Evolutionary conservation across 345 rosid species (phyloP), one percentile per base, ranked within the genome.

Genomic region (Moricandia moricandioides): DNA sequence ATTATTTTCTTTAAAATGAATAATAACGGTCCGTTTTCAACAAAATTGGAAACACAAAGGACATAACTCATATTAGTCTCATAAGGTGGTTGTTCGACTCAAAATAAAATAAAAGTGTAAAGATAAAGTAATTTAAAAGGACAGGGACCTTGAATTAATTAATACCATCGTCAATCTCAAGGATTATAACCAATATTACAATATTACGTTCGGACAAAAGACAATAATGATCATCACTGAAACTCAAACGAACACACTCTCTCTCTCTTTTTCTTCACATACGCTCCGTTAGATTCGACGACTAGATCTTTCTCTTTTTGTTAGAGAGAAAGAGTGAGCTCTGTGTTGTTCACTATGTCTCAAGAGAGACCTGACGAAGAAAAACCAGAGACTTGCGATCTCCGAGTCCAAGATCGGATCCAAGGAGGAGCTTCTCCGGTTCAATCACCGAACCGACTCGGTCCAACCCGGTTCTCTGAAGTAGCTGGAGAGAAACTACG

Each of bases 381-480:
- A 30, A 75, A 73, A 43, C 63, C 52, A 3, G 76, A 76, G 61
- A 60, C 65, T 59, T 34, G 11, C 29, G 65, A 74, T 57, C 24
- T 21, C 14, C 81, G 82, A 33, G 52, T 78, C 18, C 74, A 71
- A 54, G 85, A 83, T 71, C 71, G 82, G 74, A 73, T 79, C 78
- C 78, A 73, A 7, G 55, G 71, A 63, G 72, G 59, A 52, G 37
- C 85, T 39, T 26, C 72, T 7, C 76, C 79, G 79, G 72, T 74
- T 83, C 78, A 81, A 52, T 65, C 86, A 8, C 70, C 76, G 66
- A 77, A 61, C 2, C 70, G 79, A 60, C 65, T 84, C 52, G 65
- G 76, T 3, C 83, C 83, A 49, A 80, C 81, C 62, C 78, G 86
- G 72, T 81, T 86, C 75, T 75, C 82, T 7, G 83, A 57, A 43